phyloP scores from a whole-genome alignment of 163 green algal genomes.

The Botryococcus braunii region DNA sequence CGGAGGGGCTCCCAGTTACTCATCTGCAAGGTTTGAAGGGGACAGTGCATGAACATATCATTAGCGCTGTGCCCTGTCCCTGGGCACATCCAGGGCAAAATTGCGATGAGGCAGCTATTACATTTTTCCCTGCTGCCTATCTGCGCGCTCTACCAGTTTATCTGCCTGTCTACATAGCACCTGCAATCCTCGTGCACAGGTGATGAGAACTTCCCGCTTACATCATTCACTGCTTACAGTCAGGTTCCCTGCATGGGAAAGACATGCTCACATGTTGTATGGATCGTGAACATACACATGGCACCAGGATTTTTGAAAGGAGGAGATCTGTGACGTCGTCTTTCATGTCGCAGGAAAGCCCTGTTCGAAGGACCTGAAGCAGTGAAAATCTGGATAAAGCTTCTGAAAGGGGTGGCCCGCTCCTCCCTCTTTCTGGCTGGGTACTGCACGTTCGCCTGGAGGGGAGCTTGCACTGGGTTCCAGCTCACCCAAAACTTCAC shows the following conservation, averaged over 20 bases:
- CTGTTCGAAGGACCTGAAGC: slow-evolving; percentile 7
- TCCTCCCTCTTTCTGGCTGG: slow-evolving; percentile 67
- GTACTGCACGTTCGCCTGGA: slow-evolving; percentile 66
- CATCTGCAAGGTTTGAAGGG: slow-evolving; percentile 26
- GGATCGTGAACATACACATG: no score
- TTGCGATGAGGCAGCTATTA: slow-evolving; percentile 32
- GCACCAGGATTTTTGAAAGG: no score
- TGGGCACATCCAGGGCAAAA: slow-evolving; percentile 42
- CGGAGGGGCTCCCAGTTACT: background rate
- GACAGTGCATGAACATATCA: slow-evolving; percentile 25
- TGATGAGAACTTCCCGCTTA: no score
- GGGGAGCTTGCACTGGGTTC: slow-evolving; percentile 38
- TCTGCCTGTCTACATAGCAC: slow-evolving; percentile 76
- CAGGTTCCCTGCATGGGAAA: no score
- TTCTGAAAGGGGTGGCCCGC: slow-evolving; percentile 47
- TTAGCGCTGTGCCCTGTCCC: slow-evolving; percentile 23
- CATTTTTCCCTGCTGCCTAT: slow-evolving; percentile 53
- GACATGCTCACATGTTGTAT: no score
- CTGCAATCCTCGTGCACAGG: slow-evolving; percentile 77
- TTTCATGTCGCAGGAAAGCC: slow-evolving; percentile 1
- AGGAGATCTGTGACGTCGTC: no score
- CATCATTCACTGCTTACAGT: no score
- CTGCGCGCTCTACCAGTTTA: slow-evolving; percentile 49
- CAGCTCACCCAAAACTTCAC: slow-evolving; percentile 25
- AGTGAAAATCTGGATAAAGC: slow-evolving; percentile 39